phyloP scores from a whole-genome alignment of 306 rosid species.

The Sesbania bispinosa region DNA sequence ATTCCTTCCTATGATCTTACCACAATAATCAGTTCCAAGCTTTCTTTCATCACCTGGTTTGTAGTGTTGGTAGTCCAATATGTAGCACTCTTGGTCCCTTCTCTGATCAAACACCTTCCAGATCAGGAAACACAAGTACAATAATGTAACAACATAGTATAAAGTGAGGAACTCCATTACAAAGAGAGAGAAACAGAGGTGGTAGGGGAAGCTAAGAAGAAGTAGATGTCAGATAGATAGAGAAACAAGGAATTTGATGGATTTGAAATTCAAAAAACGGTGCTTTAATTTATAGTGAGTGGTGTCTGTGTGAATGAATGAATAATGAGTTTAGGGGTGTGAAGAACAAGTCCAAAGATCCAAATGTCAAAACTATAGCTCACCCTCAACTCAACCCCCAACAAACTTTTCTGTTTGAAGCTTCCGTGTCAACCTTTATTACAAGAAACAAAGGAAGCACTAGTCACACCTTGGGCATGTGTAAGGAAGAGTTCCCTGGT shows the following conservation, averaged over 20 bases:
- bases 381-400: conserved; percentile 61
- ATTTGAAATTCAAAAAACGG: background rate
- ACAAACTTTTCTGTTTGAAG: conserved; percentile 38
- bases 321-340: background rate
- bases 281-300: conserved; percentile 28
- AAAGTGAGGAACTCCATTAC: conserved; percentile 57
- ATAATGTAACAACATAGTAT: conserved; percentile 25
- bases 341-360: background rate
- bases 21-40: conserved; percentile 57
- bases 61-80: conserved; percentile 65
- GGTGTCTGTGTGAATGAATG: conserved; percentile 6
- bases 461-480: conserved; percentile 45
- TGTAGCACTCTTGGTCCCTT: conserved; percentile 64
- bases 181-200: background rate
- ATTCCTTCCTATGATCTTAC: conserved; percentile 48
- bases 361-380: conserved; percentile 8
- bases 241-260: conserved; percentile 29
- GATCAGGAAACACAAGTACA: conserved; percentile 43
- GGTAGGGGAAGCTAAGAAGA: background rate
- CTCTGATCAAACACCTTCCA: conserved; percentile 53
- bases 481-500: conserved; percentile 1
- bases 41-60: conserved; percentile 72
- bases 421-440: conserved; percentile 40
- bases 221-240: background rate
- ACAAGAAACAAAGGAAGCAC: conserved; percentile 24